These are phyloP conservation scores for Entomortierella parvispora DNA, from an alignment of 192 early-diverging fungal species.

Conservation along the genomic window DNA sequence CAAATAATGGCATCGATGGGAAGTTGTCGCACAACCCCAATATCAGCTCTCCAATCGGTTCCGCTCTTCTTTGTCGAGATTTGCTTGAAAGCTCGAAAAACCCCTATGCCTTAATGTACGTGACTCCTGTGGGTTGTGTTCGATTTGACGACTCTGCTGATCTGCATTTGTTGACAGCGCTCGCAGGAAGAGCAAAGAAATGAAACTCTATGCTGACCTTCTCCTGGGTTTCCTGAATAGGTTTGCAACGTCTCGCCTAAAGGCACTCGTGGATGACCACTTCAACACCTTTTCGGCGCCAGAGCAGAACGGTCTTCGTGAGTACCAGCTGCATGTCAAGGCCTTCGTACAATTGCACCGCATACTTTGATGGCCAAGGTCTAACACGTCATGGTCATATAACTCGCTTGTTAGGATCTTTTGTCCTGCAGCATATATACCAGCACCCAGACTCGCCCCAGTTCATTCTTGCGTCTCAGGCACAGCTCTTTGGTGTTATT, in stretches of 20 bases:
- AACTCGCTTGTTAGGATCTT: constrained; percentile 27
- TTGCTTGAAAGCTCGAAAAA: constrained; percentile 36
- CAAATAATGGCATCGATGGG: neutral
- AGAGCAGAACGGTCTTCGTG: constrained; percentile 47
- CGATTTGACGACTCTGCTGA: neutral
- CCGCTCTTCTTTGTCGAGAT: constrained; percentile 36
- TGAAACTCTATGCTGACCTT: neutral
- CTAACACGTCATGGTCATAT: neutral
- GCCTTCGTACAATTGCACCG: neutral
- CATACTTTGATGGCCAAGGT: neutral
- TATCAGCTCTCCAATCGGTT: constrained; percentile 38
- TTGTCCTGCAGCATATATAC: constrained; percentile 68
- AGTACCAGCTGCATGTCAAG: neutral
- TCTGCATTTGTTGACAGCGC: neutral
- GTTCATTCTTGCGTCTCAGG: constrained; percentile 65
- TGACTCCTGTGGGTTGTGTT: neutral
- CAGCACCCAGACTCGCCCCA: constrained; percentile 60
- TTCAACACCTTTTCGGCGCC: constrained; percentile 30
- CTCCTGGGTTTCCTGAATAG: constrained; percentile 1
- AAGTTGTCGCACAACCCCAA: constrained; percentile 13
- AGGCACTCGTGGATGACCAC: constrained; percentile 29
- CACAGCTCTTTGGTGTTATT: constrained; percentile 68
- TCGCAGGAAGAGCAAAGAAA: neutral
- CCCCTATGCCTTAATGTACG: constrained; percentile 42
- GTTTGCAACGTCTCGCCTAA: constrained; percentile 44